A percentile compares a stretch with the other conserved stretches of the same genome.
These are phyloP conservation scores for Tricholoma sp. DNA, from an alignment of 768 basidiomycete genomes.

Conservation along the genomic window DNA sequence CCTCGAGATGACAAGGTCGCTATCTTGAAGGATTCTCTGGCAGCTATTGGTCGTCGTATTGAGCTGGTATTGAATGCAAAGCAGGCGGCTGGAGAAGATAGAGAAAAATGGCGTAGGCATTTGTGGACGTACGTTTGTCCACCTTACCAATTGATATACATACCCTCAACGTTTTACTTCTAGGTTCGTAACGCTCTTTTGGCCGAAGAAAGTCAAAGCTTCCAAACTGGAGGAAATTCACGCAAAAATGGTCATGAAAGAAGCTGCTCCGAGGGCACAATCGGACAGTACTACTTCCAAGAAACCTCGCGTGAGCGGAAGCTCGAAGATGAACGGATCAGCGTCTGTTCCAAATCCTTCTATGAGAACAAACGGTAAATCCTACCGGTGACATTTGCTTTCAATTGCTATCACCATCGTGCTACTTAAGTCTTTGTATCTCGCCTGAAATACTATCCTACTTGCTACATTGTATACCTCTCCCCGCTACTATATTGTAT, in stretches of 20 bases:
- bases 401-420: conserved; percentile 4
- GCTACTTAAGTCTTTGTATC: conserved; percentile 9
- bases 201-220: conserved; percentile 96
- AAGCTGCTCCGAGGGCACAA: conserved; percentile 58
- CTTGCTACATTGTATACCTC: conserved; percentile 18
- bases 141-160: not conserved
- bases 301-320: conserved; percentile 53
- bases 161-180: not conserved
- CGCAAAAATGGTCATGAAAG: conserved; percentile 93
- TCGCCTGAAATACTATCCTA: conserved; percentile 19
- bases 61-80: conserved; percentile 77
- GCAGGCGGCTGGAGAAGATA: conserved; percentile 73
- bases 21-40: conserved; percentile 91
- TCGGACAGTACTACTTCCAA: conserved; percentile 46
- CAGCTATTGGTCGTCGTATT: conserved; percentile 90
- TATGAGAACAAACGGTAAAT: conserved; percentile 56
- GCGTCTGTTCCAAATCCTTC: conserved; percentile 37
- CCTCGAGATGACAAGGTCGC: conserved; percentile 94
- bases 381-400: conserved; percentile 41
- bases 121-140: conserved; percentile 83
- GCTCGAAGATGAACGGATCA: conserved; percentile 49
- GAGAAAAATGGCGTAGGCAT: conserved; percentile 86
- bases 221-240: conserved; percentile 93
- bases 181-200: conserved; percentile 93
- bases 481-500: not conserved